These are phyloP conservation scores for Arachnomyces sp. DNA, from an alignment of 2,329 filamentous ascomycete genomes.

Conservation along the genomic window DNA sequence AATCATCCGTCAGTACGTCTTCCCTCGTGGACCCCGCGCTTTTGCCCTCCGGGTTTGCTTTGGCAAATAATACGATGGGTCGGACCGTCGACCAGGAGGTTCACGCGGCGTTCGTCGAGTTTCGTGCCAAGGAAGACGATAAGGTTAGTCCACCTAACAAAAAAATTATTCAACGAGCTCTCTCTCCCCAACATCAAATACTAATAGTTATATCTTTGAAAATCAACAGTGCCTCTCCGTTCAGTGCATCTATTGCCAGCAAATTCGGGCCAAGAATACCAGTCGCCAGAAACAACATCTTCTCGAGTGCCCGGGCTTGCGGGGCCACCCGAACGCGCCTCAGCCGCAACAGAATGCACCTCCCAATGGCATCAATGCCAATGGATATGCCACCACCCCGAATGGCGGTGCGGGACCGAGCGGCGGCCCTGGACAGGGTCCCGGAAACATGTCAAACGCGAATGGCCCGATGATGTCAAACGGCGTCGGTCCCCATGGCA, in stretches of 20 bases:
- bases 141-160: slow-evolving; percentile 32
- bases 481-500: slow-evolving; percentile 37
- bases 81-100: slow-evolving; percentile 47
- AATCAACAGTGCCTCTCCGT: slow-evolving; percentile 41
- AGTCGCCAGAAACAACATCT: slow-evolving; percentile 46
- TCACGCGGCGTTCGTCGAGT: slow-evolving; percentile 47
- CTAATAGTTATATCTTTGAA: slow-evolving; percentile 25
- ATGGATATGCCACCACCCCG: slow-evolving; percentile 38
- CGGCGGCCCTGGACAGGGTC: slow-evolving; percentile 20
- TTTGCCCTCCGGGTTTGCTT: slow-evolving; percentile 14
- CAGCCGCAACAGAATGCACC: slow-evolving; percentile 33
- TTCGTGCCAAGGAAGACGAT: slow-evolving; percentile 47
- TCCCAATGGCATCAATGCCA: slow-evolving; percentile 35
- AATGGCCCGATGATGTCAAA: slow-evolving; percentile 38
- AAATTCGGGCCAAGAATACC: slow-evolving; percentile 47
- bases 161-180: neutral
- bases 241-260: slow-evolving; percentile 48
- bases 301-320: slow-evolving; percentile 43
- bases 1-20: slow-evolving; percentile 10
- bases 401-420: slow-evolving; percentile 28
- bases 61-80: slow-evolving; percentile 33
- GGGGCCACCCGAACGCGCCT: slow-evolving; percentile 38
- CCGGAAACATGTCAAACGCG: slow-evolving; percentile 33
- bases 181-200: slow-evolving; percentile 23
- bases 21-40: slow-evolving; percentile 13